Base-by-base conservation (phyloP, 257 asterid genomes). In the Lantana camara region DNA sequence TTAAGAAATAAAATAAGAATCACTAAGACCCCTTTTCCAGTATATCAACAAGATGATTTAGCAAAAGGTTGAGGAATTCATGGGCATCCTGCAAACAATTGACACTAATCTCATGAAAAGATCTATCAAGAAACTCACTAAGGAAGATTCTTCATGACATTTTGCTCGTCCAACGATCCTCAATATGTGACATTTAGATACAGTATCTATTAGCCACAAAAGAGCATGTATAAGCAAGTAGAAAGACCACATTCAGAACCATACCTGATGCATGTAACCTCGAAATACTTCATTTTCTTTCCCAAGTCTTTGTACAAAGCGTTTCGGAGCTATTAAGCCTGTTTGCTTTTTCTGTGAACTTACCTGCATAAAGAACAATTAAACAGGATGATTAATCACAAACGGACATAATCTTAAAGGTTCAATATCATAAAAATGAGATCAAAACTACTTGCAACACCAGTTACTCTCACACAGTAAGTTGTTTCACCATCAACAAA, bases 271-370 rank as follows among this genome's bases (percentile, higher is more conserved):
- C 93, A 85, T 82, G 41, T 75, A 82, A 19, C 89, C 81, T 47
- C 87, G 83, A 60, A 82, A 85, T 23, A 71, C 63, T 65, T 85
- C 87, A 64, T 85, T 82, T 67, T 82, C 82, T 63, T 82, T 85
- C 64, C 84, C 73, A 42, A 85, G 78, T 70, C 82, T 79, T 62
- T 80, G 83, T 54, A 85, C 89, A 69, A 82, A 85, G 77, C 87
- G 87, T 68, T 77, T 82, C 47, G 93, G 89, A 69, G 89, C 86
- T 35, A 82, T 72, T 15, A 85, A 85, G 19, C 93, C 93, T 1
- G 93, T 85, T 80, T 80, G 82, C 73, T 85, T 85, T 89, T 82
- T 85, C 78, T 85, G 93, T 3, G 81, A 77, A 65, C 82, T 85
- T 68, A 85, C 80, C 93, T 85, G 82, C 61, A 54, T 37, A 45